Conservation (phyloP, 2,329 filamentous ascomycete genomes). For the Elsinoe fawcettii region DNA sequence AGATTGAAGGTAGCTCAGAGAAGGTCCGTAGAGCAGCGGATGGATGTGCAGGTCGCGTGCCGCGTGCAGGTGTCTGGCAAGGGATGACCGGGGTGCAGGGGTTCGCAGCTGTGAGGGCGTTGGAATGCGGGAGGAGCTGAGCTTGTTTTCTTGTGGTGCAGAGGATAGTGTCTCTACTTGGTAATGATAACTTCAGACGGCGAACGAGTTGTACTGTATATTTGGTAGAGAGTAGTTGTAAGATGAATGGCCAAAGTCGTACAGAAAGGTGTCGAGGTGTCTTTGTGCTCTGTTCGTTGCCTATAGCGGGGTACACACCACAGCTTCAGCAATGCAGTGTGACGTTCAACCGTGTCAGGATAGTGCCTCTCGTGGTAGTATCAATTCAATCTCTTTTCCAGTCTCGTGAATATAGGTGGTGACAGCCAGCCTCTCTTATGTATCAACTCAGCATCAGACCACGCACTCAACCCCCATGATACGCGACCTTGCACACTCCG, state of each 20-base stretch:
- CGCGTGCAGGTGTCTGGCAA: not conserved
- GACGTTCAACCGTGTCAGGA: not conserved
- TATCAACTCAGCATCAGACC: not conserved
- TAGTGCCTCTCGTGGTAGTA: not conserved
- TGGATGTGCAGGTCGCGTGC: not conserved
- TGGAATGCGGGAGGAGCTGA: not conserved
- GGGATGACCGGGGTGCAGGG: not conserved
- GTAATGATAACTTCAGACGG: no score
- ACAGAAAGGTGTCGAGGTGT: not conserved
- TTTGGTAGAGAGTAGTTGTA: no score
- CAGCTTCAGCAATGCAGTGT: not conserved
- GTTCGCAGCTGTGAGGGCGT: not conserved
- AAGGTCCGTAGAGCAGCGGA: no score
- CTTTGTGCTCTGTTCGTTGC: not conserved
- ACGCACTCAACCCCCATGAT: not conserved
- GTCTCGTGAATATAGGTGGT: no score
- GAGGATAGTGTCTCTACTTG: no score
- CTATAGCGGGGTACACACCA: not conserved
- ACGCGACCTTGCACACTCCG: not conserved
- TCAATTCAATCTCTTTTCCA: no score
- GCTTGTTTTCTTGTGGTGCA: not conserved
- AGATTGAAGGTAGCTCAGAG: not conserved
- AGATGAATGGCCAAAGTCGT: not conserved
- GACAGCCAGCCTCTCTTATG: not conserved
- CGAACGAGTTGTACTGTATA: no score